Evolutionary conservation across 495 filamentous ascomycete species (phyloP).

Genomic region (Talaromyces trachyspermus): DNA sequence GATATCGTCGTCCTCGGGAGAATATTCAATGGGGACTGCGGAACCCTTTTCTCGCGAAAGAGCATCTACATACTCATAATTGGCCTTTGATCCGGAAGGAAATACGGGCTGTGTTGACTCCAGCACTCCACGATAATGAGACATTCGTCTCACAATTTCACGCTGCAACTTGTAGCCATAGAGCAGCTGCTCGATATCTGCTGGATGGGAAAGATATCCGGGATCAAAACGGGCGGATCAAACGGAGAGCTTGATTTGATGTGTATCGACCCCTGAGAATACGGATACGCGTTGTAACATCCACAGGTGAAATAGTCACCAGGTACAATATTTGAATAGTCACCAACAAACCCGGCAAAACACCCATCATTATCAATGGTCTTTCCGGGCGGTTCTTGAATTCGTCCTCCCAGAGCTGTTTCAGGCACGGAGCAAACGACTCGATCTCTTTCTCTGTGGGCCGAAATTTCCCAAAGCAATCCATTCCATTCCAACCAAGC

Average conservation of each 20-base stretch:
- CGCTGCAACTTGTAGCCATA: slow-evolving; percentile 46
- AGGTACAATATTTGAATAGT: slow-evolving; percentile 17
- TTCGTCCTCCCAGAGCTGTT: slow-evolving; percentile 35
- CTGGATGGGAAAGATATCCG: slow-evolving; percentile 35
- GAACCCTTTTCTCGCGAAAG: neutral
- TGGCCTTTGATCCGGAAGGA: slow-evolving; percentile 34
- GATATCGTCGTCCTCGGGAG: slow-evolving; percentile 44
- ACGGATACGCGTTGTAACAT: too few relatives aligned
- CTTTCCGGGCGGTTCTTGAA: slow-evolving; percentile 29
- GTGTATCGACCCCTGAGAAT: slow-evolving; percentile 34
- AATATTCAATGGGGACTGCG: slow-evolving; percentile 28
- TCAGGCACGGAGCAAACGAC: slow-evolving; percentile 32
- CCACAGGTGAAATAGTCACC: slow-evolving; percentile 31
- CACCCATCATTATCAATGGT: slow-evolving; percentile 26
- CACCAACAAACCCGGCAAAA: slow-evolving; percentile 22
- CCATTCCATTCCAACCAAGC: slow-evolving; percentile 41
- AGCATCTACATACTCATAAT: slow-evolving; percentile 17
- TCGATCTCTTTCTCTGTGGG: slow-evolving; percentile 32
- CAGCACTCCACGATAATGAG: slow-evolving; percentile 46
- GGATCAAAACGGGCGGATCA: slow-evolving; percentile 34
- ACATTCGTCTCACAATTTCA: slow-evolving; percentile 48
- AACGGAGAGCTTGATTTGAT: slow-evolving; percentile 47
- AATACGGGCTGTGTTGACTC: slow-evolving; percentile 44
- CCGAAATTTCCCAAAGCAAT: slow-evolving; percentile 37
- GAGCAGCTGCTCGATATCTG: slow-evolving; percentile 17